Evolutionary conservation across 345 rosid species (phyloP), one percentile per base, ranked within the genome.

Genomic region (Corchorus capsularis): DNA sequence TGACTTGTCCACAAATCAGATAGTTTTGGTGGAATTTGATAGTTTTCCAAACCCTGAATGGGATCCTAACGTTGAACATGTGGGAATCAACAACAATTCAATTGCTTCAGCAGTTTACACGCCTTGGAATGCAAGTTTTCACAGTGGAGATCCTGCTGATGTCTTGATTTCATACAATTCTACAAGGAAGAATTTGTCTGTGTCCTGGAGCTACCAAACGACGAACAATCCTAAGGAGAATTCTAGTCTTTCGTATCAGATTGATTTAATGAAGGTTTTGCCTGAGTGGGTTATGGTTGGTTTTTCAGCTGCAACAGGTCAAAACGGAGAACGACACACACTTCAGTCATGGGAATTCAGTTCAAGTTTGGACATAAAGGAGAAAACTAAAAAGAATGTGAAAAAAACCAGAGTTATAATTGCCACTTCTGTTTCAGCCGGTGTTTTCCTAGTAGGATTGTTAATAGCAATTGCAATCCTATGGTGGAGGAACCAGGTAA

Each of bases 11-110:
- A 53, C 1, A 5, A 82, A 75, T 6, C 78, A 78, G 63, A 78
- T 84, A 2, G 73, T 84, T 16, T 13, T 37, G 0, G 80, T 85
- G 19, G 84, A 87, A 41, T 85, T 83, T 15, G 87, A 85, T 52
- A 55, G 81, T 2, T 77, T 47, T 8, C 2, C 69, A 8, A 82
- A 87, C 14, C 14, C 69, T 45, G 74, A 50, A 32, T 66, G 71
- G 71, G 76, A 73, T 73, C 72, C 75, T 19, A 19, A 60, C 0
- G 68, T 74, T 10, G 73, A 68, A 15, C 89, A 89, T 43, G 88
- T 84, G 0, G 87, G 90, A 53, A 89, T 86, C 71, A 86, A 86
- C 69, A 61, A 76, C 9, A 85, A 81, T 62, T 86, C 87, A 0
- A 65, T 86, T 49, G 15, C 79, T 4, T 86, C 84, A 0, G 77